Evolutionary conservation across 148 eudicot species (phyloP), one percentile per base, ranked within the genome.

Genomic region (Heliamphora exappendiculata): DNA sequence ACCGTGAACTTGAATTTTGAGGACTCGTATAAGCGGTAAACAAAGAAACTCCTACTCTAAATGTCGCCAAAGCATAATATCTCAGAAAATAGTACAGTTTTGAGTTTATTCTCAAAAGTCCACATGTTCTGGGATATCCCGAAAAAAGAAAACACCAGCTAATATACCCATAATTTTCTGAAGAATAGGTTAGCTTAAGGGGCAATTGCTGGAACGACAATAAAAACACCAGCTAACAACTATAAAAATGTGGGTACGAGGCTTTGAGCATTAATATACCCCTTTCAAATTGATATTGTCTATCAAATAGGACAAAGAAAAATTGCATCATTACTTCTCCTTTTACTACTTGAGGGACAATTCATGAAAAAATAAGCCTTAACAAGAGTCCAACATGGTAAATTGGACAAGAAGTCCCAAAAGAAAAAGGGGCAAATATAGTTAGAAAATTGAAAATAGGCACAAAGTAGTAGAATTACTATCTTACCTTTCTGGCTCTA

Each of bases 401-500:
- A 22, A 29, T 5, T 20, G 44, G 50, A 53, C 36, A 36, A 66
- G 58, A 47, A 22, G 33, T 0, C 20, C 20, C 17, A 9, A 39
- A 58, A 28, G 5, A 22, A 26, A 45, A 8, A 9, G 55, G 63
- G 50, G 12, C 0, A 8, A n/a, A 63, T 34, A 33, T 55, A 28
- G 10, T 59, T 22, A 59, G 31, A 42, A 31, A 79, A 33, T 6
- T 22, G 28, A 42, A 68, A 41, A 7, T 16, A 68, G 53, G 50
- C 70, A 51, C 44, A 34, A 37, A 10, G 41, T 44, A 28, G 47
- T 3, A 28, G 37, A 64, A 24, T n/a, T 19, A 74, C 57, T 11
- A 54, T 50, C 86, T 82, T 70, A 90, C 98, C 97, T 92, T 92
- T 83, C 90, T 88, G 28, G 79, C 80, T 84, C 90, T 94, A 33